Evolutionary conservation across 148 eudicot genomes (phyloP).

Genomic region (Oxyria digyna): DNA sequence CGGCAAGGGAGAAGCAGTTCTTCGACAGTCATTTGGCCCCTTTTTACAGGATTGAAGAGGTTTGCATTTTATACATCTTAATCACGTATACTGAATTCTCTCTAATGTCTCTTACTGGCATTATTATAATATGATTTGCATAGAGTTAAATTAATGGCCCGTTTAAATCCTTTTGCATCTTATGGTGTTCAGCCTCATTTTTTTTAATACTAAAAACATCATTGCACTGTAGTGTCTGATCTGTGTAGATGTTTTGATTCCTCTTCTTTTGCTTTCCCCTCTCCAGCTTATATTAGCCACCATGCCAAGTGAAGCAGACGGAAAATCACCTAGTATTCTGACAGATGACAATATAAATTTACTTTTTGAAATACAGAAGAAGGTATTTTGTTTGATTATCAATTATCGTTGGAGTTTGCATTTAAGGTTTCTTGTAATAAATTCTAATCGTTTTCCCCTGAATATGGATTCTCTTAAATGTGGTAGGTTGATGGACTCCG

Average conservation of each 20-base stretch:
- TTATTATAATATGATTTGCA: neutral
- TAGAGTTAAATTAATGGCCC: neutral
- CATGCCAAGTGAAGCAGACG: slow-evolving; percentile 35
- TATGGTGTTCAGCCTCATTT: neutral
- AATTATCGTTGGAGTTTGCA: neutral
- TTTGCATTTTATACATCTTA: slow-evolving; percentile 13
- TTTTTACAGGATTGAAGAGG: slow-evolving; percentile 98
- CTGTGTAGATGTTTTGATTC: neutral
- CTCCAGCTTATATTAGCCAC: slow-evolving; percentile 82
- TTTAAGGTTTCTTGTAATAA: neutral
- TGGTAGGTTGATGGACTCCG: slow-evolving; percentile 81
- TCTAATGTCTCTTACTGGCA: neutral
- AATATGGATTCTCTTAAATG: neutral
- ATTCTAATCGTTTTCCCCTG: neutral
- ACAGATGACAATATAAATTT: slow-evolving; percentile 74
- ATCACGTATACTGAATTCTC: neutral
- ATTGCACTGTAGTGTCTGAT: neutral
- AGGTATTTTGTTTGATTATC: slow-evolving; percentile 28
- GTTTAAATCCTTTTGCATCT: neutral
- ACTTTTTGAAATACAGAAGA: slow-evolving; percentile 83
- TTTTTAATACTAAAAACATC: neutral
- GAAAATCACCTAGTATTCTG: slow-evolving; percentile 58
- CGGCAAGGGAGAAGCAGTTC: slow-evolving; percentile 79
- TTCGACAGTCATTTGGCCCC: slow-evolving; percentile 94
- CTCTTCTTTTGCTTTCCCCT: neutral